phyloP scores from a whole-genome alignment of 2,329 filamentous ascomycete species.

The Pseudocercospora musae region DNA sequence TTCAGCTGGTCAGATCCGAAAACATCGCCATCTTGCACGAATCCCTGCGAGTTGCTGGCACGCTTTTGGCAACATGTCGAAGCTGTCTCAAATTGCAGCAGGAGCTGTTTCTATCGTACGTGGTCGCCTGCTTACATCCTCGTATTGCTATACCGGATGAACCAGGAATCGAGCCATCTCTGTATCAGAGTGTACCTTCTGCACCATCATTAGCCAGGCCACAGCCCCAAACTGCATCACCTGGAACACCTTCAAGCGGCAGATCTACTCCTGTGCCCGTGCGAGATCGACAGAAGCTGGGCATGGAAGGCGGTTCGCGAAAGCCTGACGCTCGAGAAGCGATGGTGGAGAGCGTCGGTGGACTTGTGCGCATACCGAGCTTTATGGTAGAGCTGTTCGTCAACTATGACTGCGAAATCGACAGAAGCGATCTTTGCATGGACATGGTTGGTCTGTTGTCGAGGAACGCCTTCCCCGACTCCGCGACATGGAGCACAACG shows the following conservation, averaged over 20 bases:
- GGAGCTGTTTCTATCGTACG: constrained; percentile 89
- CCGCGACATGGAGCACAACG: constrained; percentile 97
- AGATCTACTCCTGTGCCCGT: constrained; percentile 86
- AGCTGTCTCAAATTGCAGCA: constrained; percentile 92
- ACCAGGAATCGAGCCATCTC: constrained; percentile 79
- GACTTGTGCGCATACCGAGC: constrained; percentile 84
- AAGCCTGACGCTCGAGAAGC: constrained; percentile 95
- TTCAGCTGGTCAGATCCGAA: constrained; percentile 92
- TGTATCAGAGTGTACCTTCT: constrained; percentile 92
- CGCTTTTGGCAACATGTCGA: constrained; percentile 84
- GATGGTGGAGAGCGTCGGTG: constrained; percentile 96
- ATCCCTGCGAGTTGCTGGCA: constrained; percentile 86
- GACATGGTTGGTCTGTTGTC: constrained; percentile 92
- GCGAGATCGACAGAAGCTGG: constrained; percentile 87
- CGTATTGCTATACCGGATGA: constrained; percentile 92
- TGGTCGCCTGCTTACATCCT: constrained; percentile 90
- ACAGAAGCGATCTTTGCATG: constrained; percentile 87
- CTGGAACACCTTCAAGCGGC: constrained; percentile 65
- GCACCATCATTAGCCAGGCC: constrained; percentile 83
- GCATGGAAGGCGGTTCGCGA: constrained; percentile 83
- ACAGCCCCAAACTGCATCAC: constrained; percentile 45
- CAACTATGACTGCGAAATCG: constrained; percentile 95
- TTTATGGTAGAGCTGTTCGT: constrained; percentile 95
- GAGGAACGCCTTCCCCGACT: constrained; percentile 92
- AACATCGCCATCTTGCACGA: constrained; percentile 94